Percentiles rank a stretch among this genome's conserved stretches.
phyloP scores from a whole-genome alignment of 1,284 basidiomycete species.

The Somion occarium region DNA sequence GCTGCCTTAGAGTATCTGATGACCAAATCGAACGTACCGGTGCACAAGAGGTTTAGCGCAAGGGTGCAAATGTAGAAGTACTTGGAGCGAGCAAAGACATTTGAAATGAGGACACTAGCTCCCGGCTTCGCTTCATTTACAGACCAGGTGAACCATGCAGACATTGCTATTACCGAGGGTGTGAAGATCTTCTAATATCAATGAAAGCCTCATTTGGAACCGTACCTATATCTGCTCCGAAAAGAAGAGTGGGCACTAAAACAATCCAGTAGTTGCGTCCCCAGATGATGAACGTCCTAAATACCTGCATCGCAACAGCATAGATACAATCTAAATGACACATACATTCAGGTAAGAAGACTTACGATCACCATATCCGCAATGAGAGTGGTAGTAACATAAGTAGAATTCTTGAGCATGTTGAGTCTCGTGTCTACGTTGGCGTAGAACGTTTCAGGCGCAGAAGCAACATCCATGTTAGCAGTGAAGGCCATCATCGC shows the following conservation, averaged over 20 bases:
- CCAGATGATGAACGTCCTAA: constrained; percentile 23
- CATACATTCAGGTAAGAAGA: background rate
- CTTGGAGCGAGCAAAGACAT: constrained; percentile 8
- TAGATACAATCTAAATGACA: background rate
- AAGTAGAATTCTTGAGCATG: constrained; percentile 9
- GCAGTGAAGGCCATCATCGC: constrained; percentile 9
- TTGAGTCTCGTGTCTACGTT: constrained; percentile 6
- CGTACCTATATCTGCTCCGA: constrained; percentile 21
- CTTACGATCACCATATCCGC: constrained; percentile 10
- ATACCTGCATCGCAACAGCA: constrained; percentile 20
- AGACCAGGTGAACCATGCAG: constrained; percentile 15
- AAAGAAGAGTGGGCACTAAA: constrained; percentile 10
- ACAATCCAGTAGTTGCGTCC: constrained; percentile 9
- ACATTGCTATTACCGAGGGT: constrained; percentile 13
- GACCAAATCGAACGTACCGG: constrained; percentile 7
- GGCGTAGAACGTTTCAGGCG: constrained; percentile 6
- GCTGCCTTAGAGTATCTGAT: background rate
- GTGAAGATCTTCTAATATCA: constrained; percentile 13
- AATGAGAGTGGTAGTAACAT: constrained; percentile 10
- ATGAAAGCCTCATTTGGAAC: too few species aligned
- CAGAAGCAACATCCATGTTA: constrained; percentile 4
- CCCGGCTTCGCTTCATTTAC: constrained; percentile 12
- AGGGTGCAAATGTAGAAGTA: constrained; percentile 15
- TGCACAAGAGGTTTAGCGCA: constrained; percentile 14
- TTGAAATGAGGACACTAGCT: constrained; percentile 12